A percentile compares a stretch with the other conserved stretches of the same genome.
phyloP scores from a whole-genome alignment of 2,329 filamentous ascomycete genomes.

The Colletotrichum sp. region DNA sequence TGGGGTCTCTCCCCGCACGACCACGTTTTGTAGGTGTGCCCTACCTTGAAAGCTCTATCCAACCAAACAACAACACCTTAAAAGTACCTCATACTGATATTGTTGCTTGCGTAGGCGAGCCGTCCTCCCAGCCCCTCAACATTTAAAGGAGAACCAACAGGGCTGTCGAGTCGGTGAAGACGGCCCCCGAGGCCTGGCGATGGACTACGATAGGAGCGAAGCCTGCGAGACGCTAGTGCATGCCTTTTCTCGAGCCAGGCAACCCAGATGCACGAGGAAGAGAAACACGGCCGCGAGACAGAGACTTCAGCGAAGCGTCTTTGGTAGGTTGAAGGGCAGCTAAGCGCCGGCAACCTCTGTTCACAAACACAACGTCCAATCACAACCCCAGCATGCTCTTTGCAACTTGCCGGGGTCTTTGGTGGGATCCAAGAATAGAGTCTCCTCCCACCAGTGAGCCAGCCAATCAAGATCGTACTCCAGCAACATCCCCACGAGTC shows the following conservation, averaged over 20 bases:
- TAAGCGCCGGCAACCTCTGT: conserved; percentile 25
- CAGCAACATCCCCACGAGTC: conserved; percentile 1
- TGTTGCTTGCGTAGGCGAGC: neutral
- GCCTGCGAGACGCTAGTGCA: conserved; percentile 16
- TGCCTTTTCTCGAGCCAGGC: neutral
- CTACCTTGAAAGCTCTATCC: neutral
- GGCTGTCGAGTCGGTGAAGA: neutral
- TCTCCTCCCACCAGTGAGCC: neutral
- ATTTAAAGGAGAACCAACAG: neutral
- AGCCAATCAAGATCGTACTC: conserved; percentile 11
- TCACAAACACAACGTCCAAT: conserved; percentile 23
- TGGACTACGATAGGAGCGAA: neutral
- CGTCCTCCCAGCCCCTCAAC: neutral
- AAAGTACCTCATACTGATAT: neutral
- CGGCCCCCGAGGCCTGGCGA: neutral
- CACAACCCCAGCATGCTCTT: conserved; percentile 8
- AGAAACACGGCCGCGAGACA: neutral
- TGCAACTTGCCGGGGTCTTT: neutral
- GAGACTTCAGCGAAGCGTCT: neutral
- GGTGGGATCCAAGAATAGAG: conserved; percentile 26
- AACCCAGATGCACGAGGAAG: neutral
- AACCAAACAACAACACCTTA: neutral
- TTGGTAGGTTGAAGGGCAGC: neutral
- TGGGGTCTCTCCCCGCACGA: neutral
- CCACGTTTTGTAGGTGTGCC: neutral